A percentile compares a stretch with the other conserved stretches of the same genome.
These are phyloP conservation scores for Populus pruinosa DNA, from an alignment of 345 rosid genomes.

Conservation along the genomic window DNA sequence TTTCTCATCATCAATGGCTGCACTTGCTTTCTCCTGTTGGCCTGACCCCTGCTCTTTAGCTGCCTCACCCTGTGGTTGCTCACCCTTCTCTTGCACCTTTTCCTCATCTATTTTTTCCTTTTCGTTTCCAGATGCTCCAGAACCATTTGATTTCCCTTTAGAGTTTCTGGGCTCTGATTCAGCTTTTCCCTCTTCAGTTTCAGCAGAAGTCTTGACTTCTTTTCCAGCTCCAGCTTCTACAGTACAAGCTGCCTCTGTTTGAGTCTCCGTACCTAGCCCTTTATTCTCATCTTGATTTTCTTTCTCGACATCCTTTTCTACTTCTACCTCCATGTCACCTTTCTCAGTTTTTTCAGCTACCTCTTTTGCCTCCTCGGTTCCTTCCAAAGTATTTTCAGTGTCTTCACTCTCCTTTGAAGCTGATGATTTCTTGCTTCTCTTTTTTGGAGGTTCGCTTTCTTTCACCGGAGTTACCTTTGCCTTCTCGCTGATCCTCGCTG, in stretches of 20 bases:
- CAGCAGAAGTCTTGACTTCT: slow-evolving; percentile 22
- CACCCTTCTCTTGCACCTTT: slow-evolving; percentile 21
- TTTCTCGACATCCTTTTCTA: slow-evolving; percentile 22
- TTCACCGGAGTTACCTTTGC: slow-evolving; percentile 16
- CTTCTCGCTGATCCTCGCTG: slow-evolving; percentile 30
- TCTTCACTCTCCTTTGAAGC: slow-evolving; percentile 13
- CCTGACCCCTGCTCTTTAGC: slow-evolving; percentile 18
- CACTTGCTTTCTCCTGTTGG: slow-evolving; percentile 17
- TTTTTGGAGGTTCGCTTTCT: slow-evolving; percentile 19
- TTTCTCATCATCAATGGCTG: slow-evolving; percentile 9
- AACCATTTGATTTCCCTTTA: slow-evolving; percentile 12
- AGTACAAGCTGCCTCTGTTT: slow-evolving; percentile 12
- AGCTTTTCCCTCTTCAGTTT: slow-evolving; percentile 21
- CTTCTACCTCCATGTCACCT: slow-evolving; percentile 13
- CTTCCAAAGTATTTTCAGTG: slow-evolving; percentile 13
- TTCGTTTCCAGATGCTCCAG: slow-evolving; percentile 12
- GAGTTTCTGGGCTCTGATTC: slow-evolving; percentile 21
- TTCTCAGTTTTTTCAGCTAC: slow-evolving; percentile 36
- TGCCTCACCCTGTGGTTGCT: slow-evolving; percentile 23
- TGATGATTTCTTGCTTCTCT: slow-evolving; percentile 24
- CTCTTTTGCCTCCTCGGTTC: slow-evolving; percentile 31
- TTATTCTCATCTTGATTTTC: slow-evolving; percentile 9
- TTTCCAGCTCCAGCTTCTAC: slow-evolving; percentile 25
- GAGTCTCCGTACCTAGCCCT: slow-evolving; percentile 8
- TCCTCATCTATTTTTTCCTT: slow-evolving; percentile 15